Evolutionary conservation across 2,329 filamentous ascomycete species (phyloP).

Genomic region (Alternaria brassicicola): DNA sequence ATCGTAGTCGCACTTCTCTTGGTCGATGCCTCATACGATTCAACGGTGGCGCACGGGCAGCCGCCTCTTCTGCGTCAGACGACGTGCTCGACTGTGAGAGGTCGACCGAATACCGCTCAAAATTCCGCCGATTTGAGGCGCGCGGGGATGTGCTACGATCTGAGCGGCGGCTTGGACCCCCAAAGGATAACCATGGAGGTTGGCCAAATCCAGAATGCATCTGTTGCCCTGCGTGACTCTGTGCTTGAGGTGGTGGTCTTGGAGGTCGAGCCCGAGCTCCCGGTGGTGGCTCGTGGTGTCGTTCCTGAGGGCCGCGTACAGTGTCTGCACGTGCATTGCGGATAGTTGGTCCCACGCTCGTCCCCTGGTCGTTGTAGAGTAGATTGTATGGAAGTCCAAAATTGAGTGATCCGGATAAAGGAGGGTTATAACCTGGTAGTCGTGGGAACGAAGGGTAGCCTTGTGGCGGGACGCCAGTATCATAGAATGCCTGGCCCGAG

Average conservation of each 20-base stretch:
- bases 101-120: constrained; percentile 39
- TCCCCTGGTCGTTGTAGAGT: constrained; percentile 8
- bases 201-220: constrained; percentile 16
- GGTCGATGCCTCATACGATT: constrained; percentile 21
- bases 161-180: constrained; percentile 27
- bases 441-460: constrained; percentile 3
- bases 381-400: constrained; percentile 2
- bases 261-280: constrained; percentile 19
- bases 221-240: constrained; percentile 15
- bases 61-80: constrained; percentile 35
- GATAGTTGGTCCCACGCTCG: constrained; percentile 6
- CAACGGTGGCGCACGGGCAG: constrained; percentile 29
- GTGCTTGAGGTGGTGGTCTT: constrained; percentile 22
- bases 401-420: constrained; percentile 2
- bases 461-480: constrained; percentile 10
- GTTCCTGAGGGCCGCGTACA: constrained; percentile 10
- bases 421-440: constrained; percentile 4
- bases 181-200: constrained; percentile 16
- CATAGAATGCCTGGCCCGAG: constrained; percentile 6
- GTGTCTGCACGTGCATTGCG: constrained; percentile 10
- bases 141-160: constrained; percentile 37
- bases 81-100: constrained; percentile 27
- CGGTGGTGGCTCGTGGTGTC: constrained; percentile 13
- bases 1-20: constrained; percentile 25
- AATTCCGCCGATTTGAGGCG: constrained; percentile 41